Conservation (phyloP, 331 rosid species). For the Rosa hybrid region DNA sequence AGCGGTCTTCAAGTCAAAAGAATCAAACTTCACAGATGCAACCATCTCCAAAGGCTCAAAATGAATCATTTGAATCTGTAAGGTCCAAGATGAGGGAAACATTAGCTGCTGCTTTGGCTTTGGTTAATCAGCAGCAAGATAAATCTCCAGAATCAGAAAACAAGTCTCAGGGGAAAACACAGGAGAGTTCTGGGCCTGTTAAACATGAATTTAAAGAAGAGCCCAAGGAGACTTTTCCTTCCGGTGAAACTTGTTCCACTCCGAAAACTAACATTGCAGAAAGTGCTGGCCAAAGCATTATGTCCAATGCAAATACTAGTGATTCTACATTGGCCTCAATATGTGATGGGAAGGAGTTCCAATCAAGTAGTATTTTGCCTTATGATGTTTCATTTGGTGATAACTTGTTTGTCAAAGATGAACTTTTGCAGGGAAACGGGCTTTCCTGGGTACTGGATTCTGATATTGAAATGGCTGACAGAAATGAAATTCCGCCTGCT, state of each 20-base stretch:
- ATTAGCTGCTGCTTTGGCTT: constrained; percentile 68
- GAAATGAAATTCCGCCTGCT: constrained; percentile 40
- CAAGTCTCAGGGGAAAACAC: constrained; percentile 26
- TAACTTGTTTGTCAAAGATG: constrained; percentile 77
- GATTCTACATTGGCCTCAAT: constrained; percentile 30
- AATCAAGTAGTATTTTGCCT: constrained; percentile 53
- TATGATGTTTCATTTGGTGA: constrained; percentile 80
- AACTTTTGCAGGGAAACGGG: constrained; percentile 92
- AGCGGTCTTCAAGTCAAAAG: constrained; percentile 54
- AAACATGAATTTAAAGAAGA: constrained; percentile 39
- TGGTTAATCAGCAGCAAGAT: constrained; percentile 58
- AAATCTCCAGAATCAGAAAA: constrained; percentile 34
- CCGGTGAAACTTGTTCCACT: constrained; percentile 27
- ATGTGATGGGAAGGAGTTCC: constrained; percentile 57
- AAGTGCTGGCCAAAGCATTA: constrained; percentile 30
- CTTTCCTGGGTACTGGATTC: constrained; percentile 92
- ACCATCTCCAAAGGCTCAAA: constrained; percentile 55
- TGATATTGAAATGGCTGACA: constrained; percentile 46
- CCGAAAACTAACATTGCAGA: constrained; percentile 29
- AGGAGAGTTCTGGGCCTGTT: constrained; percentile 38
- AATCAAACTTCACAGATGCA: constrained; percentile 48
- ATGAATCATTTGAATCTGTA: constrained; percentile 75
- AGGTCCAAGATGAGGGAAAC: constrained; percentile 99
- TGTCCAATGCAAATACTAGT: constrained; percentile 34
- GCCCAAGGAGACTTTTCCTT: constrained; percentile 21